These are phyloP conservation scores for Coprinellus micaceus DNA, from an alignment of 768 basidiomycete genomes.

Conservation along the genomic window DNA sequence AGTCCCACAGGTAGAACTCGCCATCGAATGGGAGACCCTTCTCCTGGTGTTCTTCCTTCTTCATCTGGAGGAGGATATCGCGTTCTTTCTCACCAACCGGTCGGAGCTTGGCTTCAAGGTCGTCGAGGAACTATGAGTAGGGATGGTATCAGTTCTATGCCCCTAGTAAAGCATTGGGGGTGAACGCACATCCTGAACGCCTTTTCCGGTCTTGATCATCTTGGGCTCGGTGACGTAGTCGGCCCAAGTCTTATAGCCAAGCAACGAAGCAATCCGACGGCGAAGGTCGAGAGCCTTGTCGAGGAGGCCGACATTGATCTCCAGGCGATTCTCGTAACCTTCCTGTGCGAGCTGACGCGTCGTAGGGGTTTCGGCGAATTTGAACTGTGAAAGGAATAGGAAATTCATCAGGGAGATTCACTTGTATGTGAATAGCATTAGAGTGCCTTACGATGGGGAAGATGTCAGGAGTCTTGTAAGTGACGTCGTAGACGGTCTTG, in stretches of 20 bases:
- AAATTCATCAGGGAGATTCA: background rate
- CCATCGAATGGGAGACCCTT: slow-evolving; percentile 62
- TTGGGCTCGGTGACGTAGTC: slow-evolving; percentile 82
- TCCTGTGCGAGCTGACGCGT: slow-evolving; percentile 66
- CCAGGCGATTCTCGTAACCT: slow-evolving; percentile 65
- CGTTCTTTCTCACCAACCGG: slow-evolving; percentile 71
- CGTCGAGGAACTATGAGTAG: slow-evolving; percentile 61
- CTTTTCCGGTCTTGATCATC: slow-evolving; percentile 74
- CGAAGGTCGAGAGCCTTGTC: slow-evolving; percentile 67
- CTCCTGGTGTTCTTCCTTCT: slow-evolving; percentile 67
- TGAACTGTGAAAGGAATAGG: slow-evolving; percentile 47
- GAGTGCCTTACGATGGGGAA: slow-evolving; percentile 72
- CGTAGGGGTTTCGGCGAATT: slow-evolving; percentile 68
- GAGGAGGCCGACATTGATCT: slow-evolving; percentile 67
- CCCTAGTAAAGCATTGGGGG: background rate
- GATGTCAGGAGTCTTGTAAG: slow-evolving; percentile 81
- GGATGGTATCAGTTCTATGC: background rate
- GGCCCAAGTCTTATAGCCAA: slow-evolving; percentile 78
- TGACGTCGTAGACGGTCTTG: slow-evolving; percentile 64
- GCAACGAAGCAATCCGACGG: slow-evolving; percentile 59
- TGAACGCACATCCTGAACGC: slow-evolving; percentile 49
- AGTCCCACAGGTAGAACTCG: slow-evolving; percentile 83
- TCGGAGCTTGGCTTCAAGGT: slow-evolving; percentile 68
- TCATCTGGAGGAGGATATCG: slow-evolving; percentile 63
- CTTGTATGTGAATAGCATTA: slow-evolving; percentile 5